These are phyloP conservation scores for Debaryomyces coudertii DNA, from an alignment of 1,139 yeast genomes.

Conservation along the genomic window DNA sequence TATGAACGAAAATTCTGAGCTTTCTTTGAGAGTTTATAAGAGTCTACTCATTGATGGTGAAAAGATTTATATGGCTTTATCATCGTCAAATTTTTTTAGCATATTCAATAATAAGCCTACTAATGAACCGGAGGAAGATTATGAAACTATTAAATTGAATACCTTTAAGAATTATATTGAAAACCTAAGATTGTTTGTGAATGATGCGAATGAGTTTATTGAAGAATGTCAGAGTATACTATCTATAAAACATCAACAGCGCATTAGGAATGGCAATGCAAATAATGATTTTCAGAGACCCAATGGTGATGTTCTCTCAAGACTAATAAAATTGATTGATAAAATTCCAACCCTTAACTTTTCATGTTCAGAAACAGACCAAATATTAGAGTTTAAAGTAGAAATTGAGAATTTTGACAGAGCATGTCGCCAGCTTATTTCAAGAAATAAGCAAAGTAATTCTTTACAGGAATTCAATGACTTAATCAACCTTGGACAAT, in stretches of 20 bases:
- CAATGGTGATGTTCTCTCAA: constrained; percentile 23
- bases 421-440: constrained; percentile 45
- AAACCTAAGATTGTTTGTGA: constrained; percentile 48
- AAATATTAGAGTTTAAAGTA: constrained; percentile 53
- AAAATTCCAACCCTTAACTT: constrained; percentile 55
- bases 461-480: constrained; percentile 46
- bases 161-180: constrained; percentile 28
- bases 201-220: constrained; percentile 52
- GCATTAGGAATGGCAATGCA: constrained; percentile 38
- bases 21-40: constrained; percentile 51
- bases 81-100: constrained; percentile 21
- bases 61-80: constrained; percentile 42
- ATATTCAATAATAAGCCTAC: constrained; percentile 8
- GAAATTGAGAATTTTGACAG: constrained; percentile 60
- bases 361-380: constrained; percentile 61
- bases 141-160: constrained; percentile 19
- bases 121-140: constrained; percentile 18
- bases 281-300: constrained; percentile 19
- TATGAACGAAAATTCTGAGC: constrained; percentile 45
- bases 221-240: constrained; percentile 60
- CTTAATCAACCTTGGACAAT: constrained; percentile 55
- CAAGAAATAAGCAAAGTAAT: constrained; percentile 27
- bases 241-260: constrained; percentile 53
- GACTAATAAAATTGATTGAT: constrained; percentile 39
- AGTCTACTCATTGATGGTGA: constrained; percentile 59